A percentile compares a stretch with the other conserved stretches of the same genome.
phyloP scores from a whole-genome alignment of 257 asterid genomes.

The Solanum raphanifolium region DNA sequence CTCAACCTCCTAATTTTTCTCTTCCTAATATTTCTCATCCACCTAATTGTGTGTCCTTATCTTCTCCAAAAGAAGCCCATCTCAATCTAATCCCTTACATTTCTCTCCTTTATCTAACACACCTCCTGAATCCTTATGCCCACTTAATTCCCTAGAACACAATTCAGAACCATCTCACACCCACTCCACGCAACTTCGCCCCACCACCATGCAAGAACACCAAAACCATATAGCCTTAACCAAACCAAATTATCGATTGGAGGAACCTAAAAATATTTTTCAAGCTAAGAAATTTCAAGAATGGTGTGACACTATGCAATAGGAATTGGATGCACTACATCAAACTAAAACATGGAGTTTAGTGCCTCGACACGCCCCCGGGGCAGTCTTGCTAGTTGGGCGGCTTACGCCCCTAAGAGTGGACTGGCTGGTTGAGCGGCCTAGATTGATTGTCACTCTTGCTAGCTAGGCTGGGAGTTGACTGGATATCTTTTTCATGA shows the following conservation, averaged over 20 bases:
- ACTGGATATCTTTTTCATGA: background rate
- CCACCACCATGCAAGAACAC: background rate
- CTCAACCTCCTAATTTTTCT: background rate
- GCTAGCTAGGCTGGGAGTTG: background rate
- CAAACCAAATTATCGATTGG: background rate
- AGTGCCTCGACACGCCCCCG: background rate
- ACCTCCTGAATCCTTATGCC: background rate
- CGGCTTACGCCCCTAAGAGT: background rate
- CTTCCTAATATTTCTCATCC: background rate
- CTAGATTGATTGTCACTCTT: background rate
- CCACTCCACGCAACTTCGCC: background rate
- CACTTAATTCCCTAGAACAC: background rate
- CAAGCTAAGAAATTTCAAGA: background rate
- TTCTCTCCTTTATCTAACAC: background rate
- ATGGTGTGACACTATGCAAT: background rate
- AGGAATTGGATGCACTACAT: background rate
- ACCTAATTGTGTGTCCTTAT: background rate
- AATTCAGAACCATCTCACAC: background rate
- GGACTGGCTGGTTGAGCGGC: background rate
- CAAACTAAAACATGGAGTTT: background rate
- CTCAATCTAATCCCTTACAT: background rate
- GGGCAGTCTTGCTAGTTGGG: background rate
- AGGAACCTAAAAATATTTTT: background rate
- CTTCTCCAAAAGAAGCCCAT: background rate
- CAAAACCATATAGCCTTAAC: background rate